Conservation (phyloP, 2,329 filamentous ascomycete genomes). For the Tolypocladium cylindrosporum region DNA sequence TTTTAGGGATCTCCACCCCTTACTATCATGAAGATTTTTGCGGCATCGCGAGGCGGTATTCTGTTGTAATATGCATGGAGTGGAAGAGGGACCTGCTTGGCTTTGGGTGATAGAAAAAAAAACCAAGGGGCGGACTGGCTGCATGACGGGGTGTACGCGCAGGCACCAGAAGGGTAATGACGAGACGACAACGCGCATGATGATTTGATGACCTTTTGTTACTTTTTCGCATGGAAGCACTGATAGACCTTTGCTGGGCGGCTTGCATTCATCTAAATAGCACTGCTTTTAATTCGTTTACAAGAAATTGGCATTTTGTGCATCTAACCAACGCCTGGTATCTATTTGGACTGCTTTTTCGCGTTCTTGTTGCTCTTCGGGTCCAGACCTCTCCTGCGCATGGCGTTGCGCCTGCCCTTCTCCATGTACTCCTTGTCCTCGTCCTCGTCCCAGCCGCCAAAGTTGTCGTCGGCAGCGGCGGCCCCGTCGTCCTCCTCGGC, state of each 20-base stretch:
- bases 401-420: constrained; percentile 60
- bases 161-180: neutral
- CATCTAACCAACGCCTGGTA: neutral
- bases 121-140: neutral
- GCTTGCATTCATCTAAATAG: neutral
- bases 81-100: neutral
- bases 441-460: constrained; percentile 66
- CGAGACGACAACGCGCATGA: constrained; percentile 2
- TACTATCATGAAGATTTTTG: neutral
- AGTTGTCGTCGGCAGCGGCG: constrained; percentile 37
- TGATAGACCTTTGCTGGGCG: neutral
- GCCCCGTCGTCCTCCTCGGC: constrained; percentile 35
- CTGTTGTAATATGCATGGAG: neutral
- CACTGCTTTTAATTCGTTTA: neutral
- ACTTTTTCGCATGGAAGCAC: constrained; percentile 2
- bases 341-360: constrained; percentile 9
- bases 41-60: neutral
- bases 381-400: constrained; percentile 66
- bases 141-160: neutral
- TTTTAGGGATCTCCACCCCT: too few species aligned
- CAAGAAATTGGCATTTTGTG: neutral
- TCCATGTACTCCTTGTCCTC: constrained; percentile 64
- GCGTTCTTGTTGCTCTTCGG: constrained; percentile 44
- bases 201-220: constrained; percentile 4
- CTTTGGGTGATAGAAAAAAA: constrained; percentile 1